A percentile compares a stretch with the other conserved stretches of the same genome.
Conservation (phyloP, 2,329 filamentous ascomycete species). For the Phialophora chinensis region DNA sequence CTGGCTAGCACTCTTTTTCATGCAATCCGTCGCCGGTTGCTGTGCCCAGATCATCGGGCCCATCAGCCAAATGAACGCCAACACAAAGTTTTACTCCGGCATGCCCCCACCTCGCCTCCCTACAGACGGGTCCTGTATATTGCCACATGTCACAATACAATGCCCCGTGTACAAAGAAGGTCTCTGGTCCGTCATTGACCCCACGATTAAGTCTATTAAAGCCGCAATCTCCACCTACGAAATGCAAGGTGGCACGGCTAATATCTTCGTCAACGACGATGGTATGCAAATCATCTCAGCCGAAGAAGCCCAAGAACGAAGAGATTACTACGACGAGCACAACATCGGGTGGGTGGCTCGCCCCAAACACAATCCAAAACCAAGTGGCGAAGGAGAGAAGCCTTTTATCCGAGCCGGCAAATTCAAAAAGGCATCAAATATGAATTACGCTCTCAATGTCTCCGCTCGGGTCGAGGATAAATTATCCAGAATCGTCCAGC, state of each 20-base stretch:
- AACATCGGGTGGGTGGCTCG: conserved; percentile 59
- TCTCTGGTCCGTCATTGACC: conserved; percentile 68
- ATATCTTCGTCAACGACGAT: conserved; percentile 50
- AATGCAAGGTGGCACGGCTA: conserved; percentile 52
- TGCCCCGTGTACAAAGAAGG: conserved; percentile 90
- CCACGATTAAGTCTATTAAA: conserved; percentile 62
- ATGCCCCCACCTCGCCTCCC: conserved; percentile 45
- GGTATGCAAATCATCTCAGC: conserved; percentile 48
- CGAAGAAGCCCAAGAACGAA: conserved; percentile 53
- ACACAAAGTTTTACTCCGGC: conserved; percentile 56
- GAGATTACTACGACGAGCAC: conserved; percentile 58
- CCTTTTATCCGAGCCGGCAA: conserved; percentile 59
- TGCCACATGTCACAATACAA: conserved; percentile 72
- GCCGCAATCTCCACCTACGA: conserved; percentile 66
- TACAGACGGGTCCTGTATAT: conserved; percentile 41
- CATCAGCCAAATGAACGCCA: conserved; percentile 51
- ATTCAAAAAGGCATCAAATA: conserved; percentile 77
- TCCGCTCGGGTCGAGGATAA: conserved; percentile 68
- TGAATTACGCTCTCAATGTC: conserved; percentile 72
- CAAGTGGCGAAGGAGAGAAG: conserved; percentile 25
- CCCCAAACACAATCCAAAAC: conserved; percentile 58
- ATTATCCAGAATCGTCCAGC: conserved; percentile 44
- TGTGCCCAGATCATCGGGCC: conserved; percentile 53
- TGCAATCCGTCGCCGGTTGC: conserved; percentile 52
- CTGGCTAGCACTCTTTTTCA: conserved; percentile 63